These are phyloP conservation scores for Pelargonium australe DNA, from an alignment of 441 rosid species.

Conservation along the genomic window DNA sequence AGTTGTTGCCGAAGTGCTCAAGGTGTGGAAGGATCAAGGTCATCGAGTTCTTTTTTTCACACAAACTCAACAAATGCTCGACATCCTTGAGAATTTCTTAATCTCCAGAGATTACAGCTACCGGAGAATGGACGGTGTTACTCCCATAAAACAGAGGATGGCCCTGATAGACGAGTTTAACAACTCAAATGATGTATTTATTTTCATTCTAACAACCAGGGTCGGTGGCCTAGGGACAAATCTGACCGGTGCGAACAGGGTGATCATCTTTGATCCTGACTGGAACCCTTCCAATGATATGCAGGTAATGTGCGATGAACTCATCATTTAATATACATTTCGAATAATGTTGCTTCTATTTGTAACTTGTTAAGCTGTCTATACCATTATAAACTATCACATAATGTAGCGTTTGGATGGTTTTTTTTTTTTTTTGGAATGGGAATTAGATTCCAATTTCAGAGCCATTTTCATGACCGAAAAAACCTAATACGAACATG, in stretches of 20 bases:
- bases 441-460: too few species aligned
- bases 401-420: too few species aligned
- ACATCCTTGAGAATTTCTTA: conserved; percentile 79
- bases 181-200: conserved; percentile 54
- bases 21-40: conserved; percentile 84
- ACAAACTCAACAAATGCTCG: conserved; percentile 97
- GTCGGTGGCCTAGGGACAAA: conserved; percentile 98
- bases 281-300: conserved; percentile 98
- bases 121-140: conserved; percentile 90
- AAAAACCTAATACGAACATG: too few species aligned
- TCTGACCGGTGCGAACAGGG: conserved; percentile 86
- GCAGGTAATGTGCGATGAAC: conserved; percentile 47
- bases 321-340: conserved; percentile 10
- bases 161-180: conserved; percentile 94
- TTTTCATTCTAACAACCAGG: conserved; percentile 83
- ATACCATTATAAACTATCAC: background rate
- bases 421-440: too few species aligned
- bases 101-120: conserved; percentile 55
- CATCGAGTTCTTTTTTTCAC: conserved; percentile 87
- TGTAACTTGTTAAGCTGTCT: conserved; percentile 4
- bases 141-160: conserved; percentile 88
- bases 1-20: conserved; percentile 74
- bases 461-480: too few species aligned
- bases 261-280: conserved; percentile 94
- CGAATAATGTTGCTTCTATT: conserved; percentile 7